Evolutionary conservation across 257 asterid species (phyloP).

Genomic region (Penstemon barbatus): DNA sequence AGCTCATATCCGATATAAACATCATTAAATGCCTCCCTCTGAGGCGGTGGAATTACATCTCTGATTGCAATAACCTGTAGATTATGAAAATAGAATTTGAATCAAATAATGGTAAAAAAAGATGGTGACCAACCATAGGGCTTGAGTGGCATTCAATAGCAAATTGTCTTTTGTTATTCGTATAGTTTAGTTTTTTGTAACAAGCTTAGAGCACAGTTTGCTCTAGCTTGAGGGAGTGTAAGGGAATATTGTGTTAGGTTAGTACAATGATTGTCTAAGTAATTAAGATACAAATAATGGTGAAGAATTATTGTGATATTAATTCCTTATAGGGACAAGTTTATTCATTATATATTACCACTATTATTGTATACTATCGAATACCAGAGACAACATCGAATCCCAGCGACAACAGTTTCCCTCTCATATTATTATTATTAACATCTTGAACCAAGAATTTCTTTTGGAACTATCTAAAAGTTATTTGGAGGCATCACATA

Average conservation of each 20-base stretch:
- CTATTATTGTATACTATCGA: too few relatives aligned
- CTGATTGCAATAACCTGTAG: slow-evolving; percentile 90
- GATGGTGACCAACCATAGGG: background rate
- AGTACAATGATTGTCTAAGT: too few relatives aligned
- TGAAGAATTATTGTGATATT: too few relatives aligned
- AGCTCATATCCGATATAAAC: slow-evolving; percentile 97
- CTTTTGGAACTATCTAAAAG: background rate
- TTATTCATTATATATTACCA: too few relatives aligned
- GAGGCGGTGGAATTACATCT: slow-evolving; percentile 94
- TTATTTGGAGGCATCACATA: background rate
- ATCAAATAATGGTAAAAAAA: slow-evolving; percentile 20
- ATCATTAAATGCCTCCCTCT: slow-evolving; percentile 80
- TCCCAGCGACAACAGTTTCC: too few relatives aligned
- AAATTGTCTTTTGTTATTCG: background rate
- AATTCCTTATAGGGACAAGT: too few relatives aligned
- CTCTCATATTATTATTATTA: background rate
- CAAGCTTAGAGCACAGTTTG: background rate
- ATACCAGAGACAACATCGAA: too few relatives aligned
- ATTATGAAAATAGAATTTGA: slow-evolving; percentile 22
- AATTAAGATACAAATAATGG: too few relatives aligned
- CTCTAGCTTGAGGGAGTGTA: background rate
- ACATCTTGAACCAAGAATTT: background rate
- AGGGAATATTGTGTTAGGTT: too few relatives aligned
- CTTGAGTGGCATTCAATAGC: background rate
- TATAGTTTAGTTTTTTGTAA: too few relatives aligned